Evolutionary conservation across 768 basidiomycete species (phyloP), one percentile per base, ranked within the genome.

Genomic region (Russula dissimulans): DNA sequence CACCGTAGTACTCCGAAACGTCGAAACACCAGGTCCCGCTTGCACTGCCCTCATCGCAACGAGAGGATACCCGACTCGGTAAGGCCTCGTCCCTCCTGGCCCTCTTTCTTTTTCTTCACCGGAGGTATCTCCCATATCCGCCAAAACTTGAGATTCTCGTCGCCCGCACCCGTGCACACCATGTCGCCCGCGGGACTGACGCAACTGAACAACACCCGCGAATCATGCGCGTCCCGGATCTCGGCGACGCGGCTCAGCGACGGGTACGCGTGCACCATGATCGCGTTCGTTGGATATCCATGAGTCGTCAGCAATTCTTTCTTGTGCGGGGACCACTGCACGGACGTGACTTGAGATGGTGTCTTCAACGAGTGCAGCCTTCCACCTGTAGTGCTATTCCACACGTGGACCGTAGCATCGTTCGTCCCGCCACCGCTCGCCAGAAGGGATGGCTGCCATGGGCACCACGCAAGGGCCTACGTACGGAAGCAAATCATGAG

Each of bases 91-190:
- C 75, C 75, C 17, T 71, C 72, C 68, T 65, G 71, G 34, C 69
- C 72, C 44, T 76, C 74, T 45, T 77, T 77, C 60, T 78, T 79
- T 74, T 81, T 83, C 75, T 80, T 85, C 67, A 69, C 76, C 64
- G 73, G 75, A 9, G 74, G 77, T 44, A 78, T 71, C 51, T 90
- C 89, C 89, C 89, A 91, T 42, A 91, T 79, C 60, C 84, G 82
- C 94, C 94, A 95, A 74, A 95, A 95, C 77, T 97, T 98, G 67
- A 98, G 77, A 68, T 95, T 95, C 77, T 98, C 95, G 69, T 98
- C 97, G 0, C 89, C 89, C 1, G 91, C 92, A 8, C 90, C 92
- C 0, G 95, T 98, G 64, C 85, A 89, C 10, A 99, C 86, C 4
- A 93, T 85, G 65, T 94, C 92, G 0, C 97, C 97, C 7, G 84